Conservation (phyloP, 1,139 yeast genomes). For the Geotrichum europaeum region DNA sequence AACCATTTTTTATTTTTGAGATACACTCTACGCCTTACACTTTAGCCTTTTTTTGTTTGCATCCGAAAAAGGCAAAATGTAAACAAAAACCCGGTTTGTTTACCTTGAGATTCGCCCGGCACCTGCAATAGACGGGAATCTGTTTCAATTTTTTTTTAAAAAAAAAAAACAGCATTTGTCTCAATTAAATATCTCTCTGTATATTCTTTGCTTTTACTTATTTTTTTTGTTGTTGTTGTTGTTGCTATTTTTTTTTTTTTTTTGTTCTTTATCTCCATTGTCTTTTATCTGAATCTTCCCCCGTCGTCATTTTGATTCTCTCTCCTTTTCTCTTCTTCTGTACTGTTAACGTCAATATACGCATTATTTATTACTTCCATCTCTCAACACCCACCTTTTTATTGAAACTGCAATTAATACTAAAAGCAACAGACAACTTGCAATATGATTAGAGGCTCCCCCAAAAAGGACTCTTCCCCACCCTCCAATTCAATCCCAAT, state of each 20-base stretch:
- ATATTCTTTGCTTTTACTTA: not conserved
- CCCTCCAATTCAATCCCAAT: slow-evolving; percentile 10
- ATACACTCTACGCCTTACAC: too few species aligned
- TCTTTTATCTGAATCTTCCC: not conserved
- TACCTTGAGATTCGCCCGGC: not conserved
- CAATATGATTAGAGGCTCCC: not conserved
- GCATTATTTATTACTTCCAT: not conserved
- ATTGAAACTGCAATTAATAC: not conserved
- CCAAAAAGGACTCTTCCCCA: not conserved
- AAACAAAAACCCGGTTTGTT: not conserved
- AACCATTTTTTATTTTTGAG: too few species aligned
- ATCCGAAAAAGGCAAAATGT: not conserved
- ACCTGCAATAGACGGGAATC: not conserved
- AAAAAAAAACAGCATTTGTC: not conserved
- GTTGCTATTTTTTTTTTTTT: not conserved
- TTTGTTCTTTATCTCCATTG: not conserved
- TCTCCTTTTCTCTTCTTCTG: not conserved
- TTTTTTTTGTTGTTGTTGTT: not conserved
- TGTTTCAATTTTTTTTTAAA: too few species aligned
- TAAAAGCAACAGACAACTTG: not conserved
- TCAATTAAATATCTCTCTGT: not conserved
- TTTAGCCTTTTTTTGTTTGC: not conserved
- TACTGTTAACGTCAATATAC: not conserved
- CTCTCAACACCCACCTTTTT: not conserved
- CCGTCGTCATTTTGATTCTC: not conserved